phyloP scores from a whole-genome alignment of 2,329 filamentous ascomycete species.

The Incumbomyces delicatus region DNA sequence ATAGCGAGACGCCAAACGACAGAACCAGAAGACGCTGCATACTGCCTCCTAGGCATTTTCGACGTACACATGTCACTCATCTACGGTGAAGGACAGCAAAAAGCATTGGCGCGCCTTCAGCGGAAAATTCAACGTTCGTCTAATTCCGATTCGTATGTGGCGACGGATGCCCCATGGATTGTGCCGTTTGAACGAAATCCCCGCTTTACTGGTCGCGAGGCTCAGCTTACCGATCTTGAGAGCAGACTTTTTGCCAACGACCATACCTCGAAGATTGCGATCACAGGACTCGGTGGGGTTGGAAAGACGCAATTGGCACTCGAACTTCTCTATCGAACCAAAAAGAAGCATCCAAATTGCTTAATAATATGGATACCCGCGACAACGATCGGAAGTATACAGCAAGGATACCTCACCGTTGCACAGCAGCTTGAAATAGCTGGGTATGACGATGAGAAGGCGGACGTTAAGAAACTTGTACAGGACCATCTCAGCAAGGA shows the following conservation, averaged over 20 bases:
- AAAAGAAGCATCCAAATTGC: constrained; percentile 2
- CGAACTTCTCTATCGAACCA: constrained; percentile 6
- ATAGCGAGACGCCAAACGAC: constrained; percentile 16
- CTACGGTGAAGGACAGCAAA: constrained; percentile 23
- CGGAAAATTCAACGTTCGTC: background rate
- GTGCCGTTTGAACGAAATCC: constrained; percentile 13
- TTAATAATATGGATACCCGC: constrained; percentile 7
- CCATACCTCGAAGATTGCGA: constrained; percentile 6
- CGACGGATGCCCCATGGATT: constrained; percentile 9
- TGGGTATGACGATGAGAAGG: constrained; percentile 6
- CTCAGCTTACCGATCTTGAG: constrained; percentile 7
- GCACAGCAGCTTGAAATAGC: constrained; percentile 6
- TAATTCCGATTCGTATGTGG: constrained; percentile 5
- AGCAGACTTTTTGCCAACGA: constrained; percentile 7
- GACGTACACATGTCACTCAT: constrained; percentile 23
- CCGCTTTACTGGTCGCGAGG: constrained; percentile 7
- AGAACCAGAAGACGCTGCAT: constrained; percentile 21
- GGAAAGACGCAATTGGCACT: constrained; percentile 10
- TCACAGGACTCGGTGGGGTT: constrained; percentile 9
- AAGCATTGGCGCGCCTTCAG: constrained; percentile 21
- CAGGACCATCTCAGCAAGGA: constrained; percentile 7
- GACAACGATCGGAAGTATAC: background rate
- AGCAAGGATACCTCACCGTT: constrained; percentile 5
- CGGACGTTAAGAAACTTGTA: constrained; percentile 10
- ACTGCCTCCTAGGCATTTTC: constrained; percentile 23